Base-by-base conservation (phyloP, 2,329 filamentous ascomycete genomes). In the Calonectria pteridis region DNA sequence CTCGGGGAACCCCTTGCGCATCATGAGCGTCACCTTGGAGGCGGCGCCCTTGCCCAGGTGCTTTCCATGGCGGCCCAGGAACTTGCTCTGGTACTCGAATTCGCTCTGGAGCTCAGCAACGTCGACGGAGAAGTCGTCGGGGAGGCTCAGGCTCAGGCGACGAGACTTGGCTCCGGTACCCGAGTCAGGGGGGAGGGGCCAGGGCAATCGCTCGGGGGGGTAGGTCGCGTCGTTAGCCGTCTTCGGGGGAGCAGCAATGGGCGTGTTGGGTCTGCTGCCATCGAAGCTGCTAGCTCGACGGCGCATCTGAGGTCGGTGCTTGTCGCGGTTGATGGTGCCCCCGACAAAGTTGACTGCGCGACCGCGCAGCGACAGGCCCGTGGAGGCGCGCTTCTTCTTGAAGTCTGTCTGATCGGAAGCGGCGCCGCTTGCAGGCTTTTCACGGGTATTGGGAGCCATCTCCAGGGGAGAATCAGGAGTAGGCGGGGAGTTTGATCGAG, bases 11-110 rank as follows among this genome's bases (percentile, higher is more conserved):
- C 92, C 92, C 82, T 93, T 95, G 75, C 93, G 90, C 71, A 88
- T 88, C 94, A 98, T 97, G 73, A 96, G 88, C 40, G 92, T 94
- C 29, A 98, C 95, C 77, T 94, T 93, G 53, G 94, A 95, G 7
- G 94, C 96, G 14, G 94, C 94, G 51, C 95, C 95, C 84, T 94
- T 94, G 74, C 95, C 95, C 9, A 97, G 87, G 74, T 93, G 90
- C 84, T 94, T 95, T 49, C 93, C 93, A 79, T 94, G 91, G 51
- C 92, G 91, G 11, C 94, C 93, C 37, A 94, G 88, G 66, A 96
- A 86, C 77, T 94, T 91, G 84, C 91, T 93, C 76, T 91, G 88
- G 76, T 93, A 93, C 74, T 93, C 91, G 78, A 92, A 96, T 78
- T 95, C 94, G 59, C 89, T 88, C 73, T 91, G 88, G 5, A 96